Base-by-base conservation (phyloP, 2,329 filamentous ascomycete genomes). In the Trichophaea hybrida region DNA sequence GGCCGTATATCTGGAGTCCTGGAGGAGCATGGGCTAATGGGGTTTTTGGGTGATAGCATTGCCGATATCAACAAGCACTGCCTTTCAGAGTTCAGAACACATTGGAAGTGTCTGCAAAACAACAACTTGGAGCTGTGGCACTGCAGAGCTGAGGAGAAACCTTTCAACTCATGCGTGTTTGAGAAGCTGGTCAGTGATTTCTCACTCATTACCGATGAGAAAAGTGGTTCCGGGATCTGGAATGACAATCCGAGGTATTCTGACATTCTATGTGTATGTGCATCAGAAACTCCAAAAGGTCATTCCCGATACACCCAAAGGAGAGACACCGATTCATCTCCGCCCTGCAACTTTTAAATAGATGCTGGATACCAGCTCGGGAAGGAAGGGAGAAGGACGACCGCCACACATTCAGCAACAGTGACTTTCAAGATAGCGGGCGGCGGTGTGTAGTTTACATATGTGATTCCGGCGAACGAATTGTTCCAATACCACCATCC, bases 71-170 rank as follows among this genome's bases (percentile, higher is more conserved):
- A 96, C 79, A 91, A 88, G 74, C 82, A 88, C 77, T 98, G 93
- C 75, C 77, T 98, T 59, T 79, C 84, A 64, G 81, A 95, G 74
- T 98, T 98, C 79, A 84, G 88, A 69, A 80, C 81, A 70, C 93
- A 98, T 77, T 98, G 90, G 89, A 79, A 88, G 70, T 98, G 93
- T 71, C 80, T 98, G 60, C 93, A 98, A 71, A 85, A 94, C 76
- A 90, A 94, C 77, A 98, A 98, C 78, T 93, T 98, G 71, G 88
- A 95, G 75, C 77, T 97, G 61, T 98, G 88, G 86, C 88, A 97
- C 71, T 98, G 93, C 77, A 82, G 93, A 69, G 83, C 83, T 70
- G 78, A 80, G 65, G 93, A 98, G 78, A 84, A 88, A 81, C 84
- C 84, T 72, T 77, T 98, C 69, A 98, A 96, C 79, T 85, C 84